Conservation (phyloP, 768 basidiomycete genomes). For the Russula ochroleuca region DNA sequence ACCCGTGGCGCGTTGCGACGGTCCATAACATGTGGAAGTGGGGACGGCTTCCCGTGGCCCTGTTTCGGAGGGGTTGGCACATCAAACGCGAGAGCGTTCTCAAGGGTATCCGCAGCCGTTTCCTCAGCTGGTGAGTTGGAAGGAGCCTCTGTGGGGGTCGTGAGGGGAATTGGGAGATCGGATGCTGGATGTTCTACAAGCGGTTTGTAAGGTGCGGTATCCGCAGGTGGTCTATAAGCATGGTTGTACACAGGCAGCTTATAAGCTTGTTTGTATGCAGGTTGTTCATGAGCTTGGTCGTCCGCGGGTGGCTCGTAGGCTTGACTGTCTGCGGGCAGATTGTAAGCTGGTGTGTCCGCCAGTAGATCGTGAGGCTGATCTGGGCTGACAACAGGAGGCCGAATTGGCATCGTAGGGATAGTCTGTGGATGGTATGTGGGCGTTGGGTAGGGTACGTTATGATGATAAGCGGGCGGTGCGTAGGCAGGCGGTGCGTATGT, state of each 20-base stretch:
- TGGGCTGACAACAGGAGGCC: neutral
- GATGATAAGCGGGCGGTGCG: constrained; percentile 2
- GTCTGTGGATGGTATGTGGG: neutral
- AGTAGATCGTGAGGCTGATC: neutral
- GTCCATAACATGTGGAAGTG: constrained; percentile 5
- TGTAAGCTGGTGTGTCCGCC: neutral
- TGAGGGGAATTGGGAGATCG: neutral
- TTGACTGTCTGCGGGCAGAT: neutral
- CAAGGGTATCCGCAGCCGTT: neutral
- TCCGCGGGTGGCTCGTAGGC: neutral
- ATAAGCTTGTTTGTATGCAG: neutral
- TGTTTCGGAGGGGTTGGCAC: constrained; percentile 10
- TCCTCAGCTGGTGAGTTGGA: neutral
- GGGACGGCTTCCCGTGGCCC: constrained; percentile 22
- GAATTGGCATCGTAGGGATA: neutral
- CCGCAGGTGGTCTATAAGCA: neutral
- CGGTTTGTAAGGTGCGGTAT: neutral
- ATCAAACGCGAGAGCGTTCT: neutral
- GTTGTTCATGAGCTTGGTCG: neutral
- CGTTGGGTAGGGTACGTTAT: neutral
- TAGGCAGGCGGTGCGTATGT: constrained; percentile 11
- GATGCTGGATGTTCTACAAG: neutral
- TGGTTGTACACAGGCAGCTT: neutral
- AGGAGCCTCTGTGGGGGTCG: neutral
- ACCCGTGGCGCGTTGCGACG: constrained; percentile 20